Evolutionary conservation across 192 early-diverging fungal species (phyloP), one percentile per base, ranked within the genome.

Genomic region (Chytriomyces sp.): DNA sequence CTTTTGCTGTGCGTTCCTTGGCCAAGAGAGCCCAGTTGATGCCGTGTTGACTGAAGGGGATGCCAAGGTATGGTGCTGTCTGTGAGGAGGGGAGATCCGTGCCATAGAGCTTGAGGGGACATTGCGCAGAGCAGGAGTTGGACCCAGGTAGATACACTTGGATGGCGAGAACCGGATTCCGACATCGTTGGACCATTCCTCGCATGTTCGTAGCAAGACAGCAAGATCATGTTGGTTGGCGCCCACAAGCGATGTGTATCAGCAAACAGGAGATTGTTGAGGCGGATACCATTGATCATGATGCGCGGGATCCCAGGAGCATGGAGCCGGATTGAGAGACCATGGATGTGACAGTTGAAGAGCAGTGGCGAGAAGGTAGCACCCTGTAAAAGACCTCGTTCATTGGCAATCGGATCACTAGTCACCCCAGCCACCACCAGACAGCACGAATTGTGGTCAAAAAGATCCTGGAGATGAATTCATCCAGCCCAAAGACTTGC

Each of bases 381-480:
- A 28, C 63, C 63, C 26, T 64, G 63, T 3, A 64, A 5, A 3
- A 64, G 63, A 16, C 63, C 63, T 16, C 28, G 2, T 16, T 35
- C 13, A 6, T 64, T 64, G 1, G 3, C n/a, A 64, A 64, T 18
- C 2, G n/a, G 63, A 13, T 18, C 26, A 64, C 63, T 64, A 16
- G 4, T 18, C 20, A 13, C 1, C 2, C 63, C 5, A 64, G 63
- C 63, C 16, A 64, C 63, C 16, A 64, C 26, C 63, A 64, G 28
- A 5, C n/a, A 16, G 28, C 63, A 26, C 1, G 28, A 64, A 3
- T 64, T 64, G 28, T 64, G 63, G 63, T 64, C 63, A 28, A 64
- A 64, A 2, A 64, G 28, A 64, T 64, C 63, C 26, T 64, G 63
- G 0, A 64, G 63, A 23, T 28, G 63, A 35, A 13, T 64, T 35